These are phyloP conservation scores for Calocera cornea DNA, from an alignment of 768 basidiomycete genomes.

Conservation along the genomic window DNA sequence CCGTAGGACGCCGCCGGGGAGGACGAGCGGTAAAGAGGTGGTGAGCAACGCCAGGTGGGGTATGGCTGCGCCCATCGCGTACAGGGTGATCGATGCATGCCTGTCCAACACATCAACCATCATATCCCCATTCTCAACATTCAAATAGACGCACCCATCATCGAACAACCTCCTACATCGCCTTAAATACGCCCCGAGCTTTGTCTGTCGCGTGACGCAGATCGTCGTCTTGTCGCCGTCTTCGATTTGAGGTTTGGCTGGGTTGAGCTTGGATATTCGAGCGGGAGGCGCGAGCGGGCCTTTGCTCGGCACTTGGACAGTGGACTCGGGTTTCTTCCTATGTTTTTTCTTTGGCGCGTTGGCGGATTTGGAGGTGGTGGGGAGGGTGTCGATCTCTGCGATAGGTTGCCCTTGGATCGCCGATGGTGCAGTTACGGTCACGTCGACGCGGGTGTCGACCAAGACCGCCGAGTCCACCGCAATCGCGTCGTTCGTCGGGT, in stretches of 20 bases:
- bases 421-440: neutral
- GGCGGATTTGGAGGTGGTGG: neutral
- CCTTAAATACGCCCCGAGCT: conserved; percentile 57
- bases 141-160: conserved; percentile 42
- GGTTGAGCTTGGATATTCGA: neutral
- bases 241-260: conserved; percentile 24
- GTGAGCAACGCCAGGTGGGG: conserved; percentile 60
- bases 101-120: conserved; percentile 25
- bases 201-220: conserved; percentile 64
- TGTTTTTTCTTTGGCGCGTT: neutral
- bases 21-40: conserved; percentile 54
- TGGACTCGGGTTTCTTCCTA: neutral
- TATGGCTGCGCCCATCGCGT: conserved; percentile 82
- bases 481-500: too few species aligned
- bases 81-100: conserved; percentile 58
- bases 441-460: neutral
- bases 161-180: conserved; percentile 61
- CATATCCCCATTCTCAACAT: neutral
- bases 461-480: too few species aligned
- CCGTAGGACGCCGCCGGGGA: conserved; percentile 57
- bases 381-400: neutral
- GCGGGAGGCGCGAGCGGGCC: neutral
- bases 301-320: neutral
- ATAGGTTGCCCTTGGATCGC: neutral
- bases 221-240: conserved; percentile 70